These are phyloP conservation scores for Alnus glutinosa DNA, from an alignment of 306 rosid species.

Conservation along the genomic window DNA sequence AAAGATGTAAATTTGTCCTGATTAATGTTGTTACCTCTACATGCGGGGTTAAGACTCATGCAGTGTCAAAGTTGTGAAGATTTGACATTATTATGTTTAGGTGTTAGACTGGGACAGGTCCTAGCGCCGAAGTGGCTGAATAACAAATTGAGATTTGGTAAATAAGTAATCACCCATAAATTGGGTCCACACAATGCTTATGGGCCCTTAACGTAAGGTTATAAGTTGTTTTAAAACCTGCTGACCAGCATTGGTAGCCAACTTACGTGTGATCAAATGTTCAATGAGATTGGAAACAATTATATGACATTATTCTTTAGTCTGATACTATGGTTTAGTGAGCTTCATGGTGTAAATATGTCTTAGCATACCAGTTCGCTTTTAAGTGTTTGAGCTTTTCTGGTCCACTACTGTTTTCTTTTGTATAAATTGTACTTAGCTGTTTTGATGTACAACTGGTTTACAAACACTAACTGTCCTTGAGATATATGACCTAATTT, in stretches of 20 bases:
- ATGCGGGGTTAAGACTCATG: not conserved
- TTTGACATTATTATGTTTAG: too few relatives aligned
- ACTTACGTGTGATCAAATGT: not conserved
- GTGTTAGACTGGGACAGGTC: too few relatives aligned
- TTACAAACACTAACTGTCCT: not conserved
- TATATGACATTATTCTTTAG: not conserved
- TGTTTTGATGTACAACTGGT: not conserved
- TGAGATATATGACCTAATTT: not conserved
- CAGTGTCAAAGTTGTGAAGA: too few relatives aligned
- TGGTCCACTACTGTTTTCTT: not conserved
- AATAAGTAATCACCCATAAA: not conserved
- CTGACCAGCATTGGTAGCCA: not conserved
- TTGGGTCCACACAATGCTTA: not conserved
- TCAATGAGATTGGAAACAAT: not conserved
- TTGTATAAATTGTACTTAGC: not conserved
- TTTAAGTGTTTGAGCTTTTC: not conserved
- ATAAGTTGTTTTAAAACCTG: not conserved
- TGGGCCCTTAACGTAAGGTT: not conserved
- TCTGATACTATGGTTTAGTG: not conserved
- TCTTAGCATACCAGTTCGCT: not conserved
- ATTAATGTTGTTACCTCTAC: not conserved
- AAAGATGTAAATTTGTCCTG: too few relatives aligned
- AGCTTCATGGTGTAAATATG: not conserved
- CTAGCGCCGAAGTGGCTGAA: not conserved
- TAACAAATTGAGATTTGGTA: not conserved